These are phyloP conservation scores for Trapa bicornis DNA, from an alignment of 345 rosid species.

Conservation along the genomic window DNA sequence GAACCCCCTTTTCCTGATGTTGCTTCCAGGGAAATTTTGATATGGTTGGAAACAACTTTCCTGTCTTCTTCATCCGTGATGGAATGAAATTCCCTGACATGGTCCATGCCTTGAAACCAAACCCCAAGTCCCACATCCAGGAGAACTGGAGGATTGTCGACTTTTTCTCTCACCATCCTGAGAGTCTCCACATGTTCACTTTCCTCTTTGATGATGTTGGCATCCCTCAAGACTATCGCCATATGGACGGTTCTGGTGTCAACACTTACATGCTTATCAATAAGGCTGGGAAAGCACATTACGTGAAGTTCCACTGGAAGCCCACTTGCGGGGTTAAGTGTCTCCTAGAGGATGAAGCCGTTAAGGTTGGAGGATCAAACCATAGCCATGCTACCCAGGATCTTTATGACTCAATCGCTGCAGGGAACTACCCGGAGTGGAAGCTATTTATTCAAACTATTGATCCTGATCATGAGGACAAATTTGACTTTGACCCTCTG, in stretches of 20 bases:
- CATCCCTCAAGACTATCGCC: conserved; percentile 89
- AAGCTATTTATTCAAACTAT: conserved; percentile 71
- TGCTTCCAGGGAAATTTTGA: conserved; percentile 83
- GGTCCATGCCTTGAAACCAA: conserved; percentile 90
- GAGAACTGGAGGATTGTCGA: conserved; percentile 95
- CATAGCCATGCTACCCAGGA: conserved; percentile 98
- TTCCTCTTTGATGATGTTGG: conserved; percentile 89
- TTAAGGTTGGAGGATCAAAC: conserved; percentile 82
- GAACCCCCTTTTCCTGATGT: neutral
- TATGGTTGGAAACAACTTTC: conserved; percentile 97
- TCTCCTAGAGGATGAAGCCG: conserved; percentile 76
- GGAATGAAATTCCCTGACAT: conserved; percentile 96
- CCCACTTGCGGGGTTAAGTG: conserved; percentile 81
- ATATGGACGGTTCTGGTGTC: conserved; percentile 91
- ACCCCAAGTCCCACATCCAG: conserved; percentile 94
- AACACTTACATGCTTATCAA: conserved; percentile 75
- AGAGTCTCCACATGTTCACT: conserved; percentile 82
- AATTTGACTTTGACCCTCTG: conserved; percentile 84
- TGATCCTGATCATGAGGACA: conserved; percentile 79
- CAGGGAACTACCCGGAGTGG: conserved; percentile 95
- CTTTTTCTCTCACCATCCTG: conserved; percentile 95
- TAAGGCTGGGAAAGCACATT: conserved; percentile 79
- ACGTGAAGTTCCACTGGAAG: conserved; percentile 94
- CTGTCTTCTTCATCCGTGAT: conserved; percentile 89
- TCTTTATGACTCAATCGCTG: conserved; percentile 81